Conservation (phyloP, 2,329 filamentous ascomycete genomes). For the Sporothrix brunneoviolacea region DNA sequence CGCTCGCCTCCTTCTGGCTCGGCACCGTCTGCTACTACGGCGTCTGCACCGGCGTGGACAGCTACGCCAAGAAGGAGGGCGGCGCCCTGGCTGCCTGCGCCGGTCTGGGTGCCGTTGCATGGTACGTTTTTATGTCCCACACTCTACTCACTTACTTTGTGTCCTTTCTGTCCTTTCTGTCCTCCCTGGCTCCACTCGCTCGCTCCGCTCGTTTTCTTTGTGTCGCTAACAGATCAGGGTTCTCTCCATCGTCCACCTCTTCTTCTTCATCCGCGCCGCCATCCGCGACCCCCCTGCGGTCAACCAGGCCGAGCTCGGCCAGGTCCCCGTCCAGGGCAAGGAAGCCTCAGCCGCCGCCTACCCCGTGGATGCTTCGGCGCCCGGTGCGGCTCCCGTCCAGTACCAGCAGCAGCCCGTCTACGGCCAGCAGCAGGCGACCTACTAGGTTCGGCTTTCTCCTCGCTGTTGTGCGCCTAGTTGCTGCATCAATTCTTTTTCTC, state of each 20-base stretch:
- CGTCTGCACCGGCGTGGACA: constrained; percentile 19
- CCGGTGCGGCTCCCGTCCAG: neutral
- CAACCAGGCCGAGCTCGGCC: constrained; percentile 17
- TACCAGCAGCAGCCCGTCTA: constrained; percentile 10
- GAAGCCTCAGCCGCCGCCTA: neutral
- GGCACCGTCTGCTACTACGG: constrained; percentile 28
- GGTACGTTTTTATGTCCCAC: constrained; percentile 22
- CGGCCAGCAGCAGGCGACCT: constrained; percentile 7
- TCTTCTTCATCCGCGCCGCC: constrained; percentile 30
- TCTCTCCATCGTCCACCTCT: constrained; percentile 31
- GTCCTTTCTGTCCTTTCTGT: neutral
- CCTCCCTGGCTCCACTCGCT: neutral
- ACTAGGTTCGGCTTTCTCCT: neutral
- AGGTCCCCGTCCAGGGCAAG: constrained; percentile 9
- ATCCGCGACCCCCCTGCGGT: neutral
- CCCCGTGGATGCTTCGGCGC: neutral
- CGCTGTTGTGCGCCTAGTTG: too few species aligned
- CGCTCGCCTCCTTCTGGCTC: constrained; percentile 27
- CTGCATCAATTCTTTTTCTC: too few species aligned
- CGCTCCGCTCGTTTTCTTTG: neutral
- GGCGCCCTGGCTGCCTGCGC: constrained; percentile 33
- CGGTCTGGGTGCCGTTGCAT: constrained; percentile 35
- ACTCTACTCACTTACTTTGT: neutral
- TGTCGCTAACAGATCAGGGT: constrained; percentile 25
- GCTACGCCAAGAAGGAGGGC: constrained; percentile 22